Percentiles rank a stretch among this genome's conserved stretches.
phyloP scores from a whole-genome alignment of 768 basidiomycete genomes.

The Hydnomerulius pinastri region DNA sequence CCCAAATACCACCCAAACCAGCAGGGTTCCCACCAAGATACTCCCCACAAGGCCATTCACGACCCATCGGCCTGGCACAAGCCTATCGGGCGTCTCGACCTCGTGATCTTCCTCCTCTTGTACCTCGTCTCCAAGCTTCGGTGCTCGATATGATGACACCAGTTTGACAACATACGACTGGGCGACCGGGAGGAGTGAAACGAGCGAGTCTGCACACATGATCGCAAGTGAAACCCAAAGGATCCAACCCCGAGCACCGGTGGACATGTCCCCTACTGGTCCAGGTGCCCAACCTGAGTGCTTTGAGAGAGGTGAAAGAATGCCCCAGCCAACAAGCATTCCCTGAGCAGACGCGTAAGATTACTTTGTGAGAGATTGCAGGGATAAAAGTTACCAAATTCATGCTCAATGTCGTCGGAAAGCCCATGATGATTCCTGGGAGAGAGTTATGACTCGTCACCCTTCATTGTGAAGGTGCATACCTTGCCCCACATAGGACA shows the following conservation, averaged over 20 bases:
- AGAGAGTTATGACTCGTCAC: slow-evolving; percentile 4
- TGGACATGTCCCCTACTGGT: slow-evolving; percentile 81
- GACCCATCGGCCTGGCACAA: slow-evolving; percentile 85
- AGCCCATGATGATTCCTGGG: slow-evolving; percentile 94
- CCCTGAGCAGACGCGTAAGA: slow-evolving; percentile 50
- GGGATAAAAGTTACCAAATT: slow-evolving; percentile 59
- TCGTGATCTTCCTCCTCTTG: slow-evolving; percentile 53
- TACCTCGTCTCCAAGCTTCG: slow-evolving; percentile 23
- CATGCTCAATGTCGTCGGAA: slow-evolving; percentile 93
- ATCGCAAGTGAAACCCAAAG: slow-evolving; percentile 95
- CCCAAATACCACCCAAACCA: slow-evolving; percentile 91
- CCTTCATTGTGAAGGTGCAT: background rate
- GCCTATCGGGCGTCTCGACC: slow-evolving; percentile 73
- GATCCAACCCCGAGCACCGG: slow-evolving; percentile 93
- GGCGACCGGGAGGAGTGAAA: slow-evolving; percentile 80
- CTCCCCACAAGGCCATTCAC: slow-evolving; percentile 62
- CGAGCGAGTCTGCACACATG: slow-evolving; percentile 90
- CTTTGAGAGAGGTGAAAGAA: slow-evolving; percentile 89
- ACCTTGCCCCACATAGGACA: slow-evolving; percentile 93
- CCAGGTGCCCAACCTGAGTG: slow-evolving; percentile 90
- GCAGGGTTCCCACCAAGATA: slow-evolving; percentile 65
- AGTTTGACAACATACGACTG: slow-evolving; percentile 49
- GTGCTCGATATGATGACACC: slow-evolving; percentile 27
- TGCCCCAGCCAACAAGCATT: slow-evolving; percentile 95
- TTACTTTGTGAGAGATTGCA: background rate